These are phyloP conservation scores for Cucumis melo DNA, from an alignment of 306 rosid species.

Conservation along the genomic window DNA sequence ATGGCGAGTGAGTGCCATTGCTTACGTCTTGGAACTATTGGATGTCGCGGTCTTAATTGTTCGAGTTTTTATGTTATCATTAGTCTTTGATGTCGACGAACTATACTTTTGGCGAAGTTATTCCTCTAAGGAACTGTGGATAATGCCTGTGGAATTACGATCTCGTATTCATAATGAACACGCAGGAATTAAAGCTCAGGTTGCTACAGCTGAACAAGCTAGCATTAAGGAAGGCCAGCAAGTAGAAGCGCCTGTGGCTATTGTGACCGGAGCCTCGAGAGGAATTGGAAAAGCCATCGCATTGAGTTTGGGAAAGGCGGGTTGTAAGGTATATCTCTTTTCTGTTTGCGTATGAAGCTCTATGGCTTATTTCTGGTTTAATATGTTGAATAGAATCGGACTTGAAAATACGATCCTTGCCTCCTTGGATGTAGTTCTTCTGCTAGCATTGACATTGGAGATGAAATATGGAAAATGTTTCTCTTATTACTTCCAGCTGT, in stretches of 20 bases:
- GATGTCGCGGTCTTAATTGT: background rate
- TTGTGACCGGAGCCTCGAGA: constrained; percentile 94
- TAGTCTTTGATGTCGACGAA: background rate
- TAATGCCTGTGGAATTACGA: background rate
- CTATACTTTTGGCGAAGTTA: background rate
- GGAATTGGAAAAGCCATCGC: constrained; percentile 88
- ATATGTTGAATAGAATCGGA: background rate
- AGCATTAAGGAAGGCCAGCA: constrained; percentile 28
- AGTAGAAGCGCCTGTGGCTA: constrained; percentile 73
- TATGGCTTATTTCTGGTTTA: background rate
- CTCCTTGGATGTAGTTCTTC: background rate
- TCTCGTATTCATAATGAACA: background rate
- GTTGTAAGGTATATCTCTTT: constrained; percentile 59
- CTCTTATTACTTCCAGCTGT: background rate
- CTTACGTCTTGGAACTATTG: too few relatives aligned
- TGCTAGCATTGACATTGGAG: background rate
- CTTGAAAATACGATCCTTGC: background rate
- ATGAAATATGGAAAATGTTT: background rate
- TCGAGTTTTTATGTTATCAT: background rate
- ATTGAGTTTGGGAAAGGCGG: constrained; percentile 68
- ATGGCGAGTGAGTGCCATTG: too few relatives aligned
- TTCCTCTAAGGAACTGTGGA: background rate
- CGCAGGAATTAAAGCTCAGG: constrained; percentile 70
- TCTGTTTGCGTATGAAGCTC: background rate
- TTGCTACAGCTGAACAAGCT: constrained; percentile 51